phyloP scores from a whole-genome alignment of 495 filamentous ascomycete genomes.

The Xylaria telfairii region DNA sequence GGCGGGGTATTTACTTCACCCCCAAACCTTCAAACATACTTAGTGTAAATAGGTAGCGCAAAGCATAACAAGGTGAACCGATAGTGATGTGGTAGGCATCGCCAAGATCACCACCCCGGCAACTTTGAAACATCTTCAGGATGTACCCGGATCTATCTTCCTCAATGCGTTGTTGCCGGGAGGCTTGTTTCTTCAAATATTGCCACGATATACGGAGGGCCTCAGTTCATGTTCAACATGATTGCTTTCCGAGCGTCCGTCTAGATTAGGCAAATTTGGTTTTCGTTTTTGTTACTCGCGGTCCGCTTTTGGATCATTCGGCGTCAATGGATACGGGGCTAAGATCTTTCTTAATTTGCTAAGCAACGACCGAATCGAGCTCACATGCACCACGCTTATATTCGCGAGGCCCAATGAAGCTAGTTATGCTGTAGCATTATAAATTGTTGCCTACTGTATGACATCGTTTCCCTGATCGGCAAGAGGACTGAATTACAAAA shows the following conservation, averaged over 20 bases:
- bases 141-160: neutral
- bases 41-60: neutral
- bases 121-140: conserved; percentile 20
- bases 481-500: conserved; percentile 12
- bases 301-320: neutral
- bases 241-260: neutral
- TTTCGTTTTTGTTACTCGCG: neutral
- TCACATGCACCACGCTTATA: neutral
- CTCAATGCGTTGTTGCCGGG: conserved; percentile 8
- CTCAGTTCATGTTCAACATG: neutral
- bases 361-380: neutral
- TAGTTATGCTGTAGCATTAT: neutral
- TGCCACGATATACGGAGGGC: neutral
- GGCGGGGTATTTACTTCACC: conserved; percentile 1
- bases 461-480: neutral
- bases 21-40: neutral
- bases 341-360: neutral
- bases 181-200: neutral
- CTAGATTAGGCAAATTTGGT: neutral
- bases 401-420: neutral
- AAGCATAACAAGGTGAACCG: neutral
- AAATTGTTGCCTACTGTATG: neutral
- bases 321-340: neutral
- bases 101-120: conserved; percentile 20
- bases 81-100: neutral